Evolutionary conservation across 257 asterid genomes (phyloP).

Genomic region (Solanum paucissectum): DNA sequence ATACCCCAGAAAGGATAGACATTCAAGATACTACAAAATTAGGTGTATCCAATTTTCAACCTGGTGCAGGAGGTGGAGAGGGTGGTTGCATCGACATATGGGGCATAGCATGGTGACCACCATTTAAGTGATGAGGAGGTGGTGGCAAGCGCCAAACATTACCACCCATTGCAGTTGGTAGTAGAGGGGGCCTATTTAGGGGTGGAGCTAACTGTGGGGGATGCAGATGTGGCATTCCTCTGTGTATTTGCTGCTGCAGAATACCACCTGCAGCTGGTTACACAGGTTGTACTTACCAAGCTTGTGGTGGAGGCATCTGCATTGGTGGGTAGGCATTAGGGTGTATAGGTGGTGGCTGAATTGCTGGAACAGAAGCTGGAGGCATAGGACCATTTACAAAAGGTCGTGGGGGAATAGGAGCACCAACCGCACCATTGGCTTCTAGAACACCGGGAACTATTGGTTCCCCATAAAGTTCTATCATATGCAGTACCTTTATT

Average conservation of each 20-base stretch:
- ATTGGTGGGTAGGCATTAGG: slow-evolving; percentile 33
- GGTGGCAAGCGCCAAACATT: background rate
- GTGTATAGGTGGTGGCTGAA: slow-evolving; percentile 53
- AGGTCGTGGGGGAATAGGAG: slow-evolving; percentile 62
- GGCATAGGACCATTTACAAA: slow-evolving; percentile 55
- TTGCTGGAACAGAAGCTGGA: slow-evolving; percentile 41
- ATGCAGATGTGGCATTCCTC: slow-evolving; percentile 68
- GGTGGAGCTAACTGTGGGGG: slow-evolving; percentile 44
- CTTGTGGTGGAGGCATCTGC: slow-evolving; percentile 44
- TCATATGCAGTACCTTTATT: slow-evolving; percentile 82
- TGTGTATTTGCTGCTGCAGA: slow-evolving; percentile 48
- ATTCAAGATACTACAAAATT: background rate
- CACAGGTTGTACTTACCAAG: slow-evolving; percentile 65
- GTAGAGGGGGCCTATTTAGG: slow-evolving; percentile 55
- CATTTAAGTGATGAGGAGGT: background rate
- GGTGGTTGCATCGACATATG: slow-evolving; percentile 1
- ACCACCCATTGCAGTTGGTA: slow-evolving; percentile 44
- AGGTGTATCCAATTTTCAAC: background rate
- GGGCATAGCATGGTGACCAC: background rate
- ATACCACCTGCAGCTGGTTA: slow-evolving; percentile 34
- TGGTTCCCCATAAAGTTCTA: slow-evolving; percentile 74
- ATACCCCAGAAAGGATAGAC: background rate
- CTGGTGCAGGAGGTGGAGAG: background rate
- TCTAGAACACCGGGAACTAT: slow-evolving; percentile 31
- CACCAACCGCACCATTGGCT: slow-evolving; percentile 34